Conservation (phyloP, 768 basidiomycete genomes). For the Symmetrospora coprosmae region DNA sequence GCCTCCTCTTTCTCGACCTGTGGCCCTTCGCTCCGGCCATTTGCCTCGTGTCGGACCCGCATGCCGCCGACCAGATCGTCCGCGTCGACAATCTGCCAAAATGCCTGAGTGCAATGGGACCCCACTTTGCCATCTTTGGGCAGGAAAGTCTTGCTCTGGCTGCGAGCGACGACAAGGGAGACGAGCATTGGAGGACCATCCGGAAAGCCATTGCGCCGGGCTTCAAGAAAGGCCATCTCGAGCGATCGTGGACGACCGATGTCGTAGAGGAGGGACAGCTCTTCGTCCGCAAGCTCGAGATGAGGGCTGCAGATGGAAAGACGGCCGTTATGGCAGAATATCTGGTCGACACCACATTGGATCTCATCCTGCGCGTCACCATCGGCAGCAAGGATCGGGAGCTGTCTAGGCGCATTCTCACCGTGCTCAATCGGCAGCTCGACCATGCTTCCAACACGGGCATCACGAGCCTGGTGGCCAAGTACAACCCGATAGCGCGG, state of each 20-base stretch:
- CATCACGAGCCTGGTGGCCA: not conserved
- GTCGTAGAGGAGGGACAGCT: not conserved
- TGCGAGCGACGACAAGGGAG: slow-evolving; percentile 12
- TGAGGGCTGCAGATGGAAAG: not conserved
- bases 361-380: slow-evolving; percentile 17
- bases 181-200: slow-evolving; percentile 11
- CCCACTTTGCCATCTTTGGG: slow-evolving; percentile 17
- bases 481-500: not conserved
- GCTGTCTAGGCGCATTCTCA: not conserved
- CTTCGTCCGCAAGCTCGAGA: not conserved
- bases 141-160: slow-evolving; percentile 18
- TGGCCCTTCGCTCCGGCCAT: slow-evolving; percentile 17
- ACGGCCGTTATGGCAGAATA: slow-evolving; percentile 11
- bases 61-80: slow-evolving; percentile 13
- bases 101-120: slow-evolving; percentile 9
- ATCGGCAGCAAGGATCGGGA: slow-evolving; percentile 3
- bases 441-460: slow-evolving; percentile 13
- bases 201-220: slow-evolving; percentile 16
- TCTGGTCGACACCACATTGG: slow-evolving; percentile 13
- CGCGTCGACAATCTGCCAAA: slow-evolving; percentile 16
- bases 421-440: slow-evolving; percentile 10
- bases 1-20: slow-evolving; percentile 12
- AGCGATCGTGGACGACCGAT: slow-evolving; percentile 9
- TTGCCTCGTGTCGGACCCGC: slow-evolving; percentile 11
- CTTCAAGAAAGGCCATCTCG: slow-evolving; percentile 21